Evolutionary conservation across 1,139 yeast species (phyloP), one percentile per base, ranked within the genome.

Genomic region (Diutina siamensis): DNA sequence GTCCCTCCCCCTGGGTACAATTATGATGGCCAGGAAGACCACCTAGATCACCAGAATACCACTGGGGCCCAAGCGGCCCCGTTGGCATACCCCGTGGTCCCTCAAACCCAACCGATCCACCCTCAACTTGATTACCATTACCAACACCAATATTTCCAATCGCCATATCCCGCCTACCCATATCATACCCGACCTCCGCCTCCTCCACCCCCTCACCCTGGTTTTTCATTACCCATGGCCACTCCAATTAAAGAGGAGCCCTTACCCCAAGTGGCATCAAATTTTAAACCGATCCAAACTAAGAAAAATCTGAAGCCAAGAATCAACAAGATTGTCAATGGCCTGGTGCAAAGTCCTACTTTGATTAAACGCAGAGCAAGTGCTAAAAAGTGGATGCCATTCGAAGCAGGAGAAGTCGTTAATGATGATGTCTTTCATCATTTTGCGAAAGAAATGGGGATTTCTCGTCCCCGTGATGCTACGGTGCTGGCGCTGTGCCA

Each of bases 221-320:
- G 34, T 12, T 31, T n/a, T 31, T 25, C 28, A 5, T 10, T 25
- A 5, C 34, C 34, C 4, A 10, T 12, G 13, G 13, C 15, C 15
- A 8, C 34, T 4, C 34, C 12, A 9, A 31, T 31, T 10, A n/a
- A 9, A 12, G 40, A 35, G 15, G 40, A 35, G 4, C 40, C 28
- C 3, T 13, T 21, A n/a, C 40, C 40, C 13, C 40, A 20, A n/a
- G 18, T 21, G 12, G 40, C 40, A n/a, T 19, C 40, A 7, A 47
- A 61, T 46, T 67, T 59, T 55, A 64, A 63, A 47, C 72, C 72
- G 5, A 62, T 57, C 5, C 63, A 61, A 42, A 65, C 72, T 10
- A 67, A 67, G 49, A 57, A 58, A 48, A 67, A 67, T 51, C 54
- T 62, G 15, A 58, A 61, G 34, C 72, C 72, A 1, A 53, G 70